phyloP scores from a whole-genome alignment of 129 eudicot genomes.

The Erigeron canadensis region DNA sequence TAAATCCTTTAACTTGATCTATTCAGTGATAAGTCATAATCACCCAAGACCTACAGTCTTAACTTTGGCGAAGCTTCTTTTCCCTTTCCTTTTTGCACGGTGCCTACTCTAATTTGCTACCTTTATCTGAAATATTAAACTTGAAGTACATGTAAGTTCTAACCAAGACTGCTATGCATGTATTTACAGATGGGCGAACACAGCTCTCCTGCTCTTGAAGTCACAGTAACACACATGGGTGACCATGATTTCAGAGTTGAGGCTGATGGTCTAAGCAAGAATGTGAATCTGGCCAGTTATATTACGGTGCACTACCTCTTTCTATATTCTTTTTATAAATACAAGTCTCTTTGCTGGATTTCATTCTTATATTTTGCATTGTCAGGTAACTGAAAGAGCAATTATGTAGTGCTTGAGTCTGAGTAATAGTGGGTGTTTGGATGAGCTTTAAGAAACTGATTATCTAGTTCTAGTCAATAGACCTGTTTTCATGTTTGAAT shows the following conservation, averaged over 20 bases:
- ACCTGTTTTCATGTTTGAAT: not conserved
- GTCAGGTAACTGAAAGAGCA: not conserved
- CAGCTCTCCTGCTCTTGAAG: slow-evolving; percentile 46
- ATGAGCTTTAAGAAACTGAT: not conserved
- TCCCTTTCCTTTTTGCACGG: too few species aligned
- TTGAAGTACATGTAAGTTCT: not conserved
- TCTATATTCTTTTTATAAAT: slow-evolving; percentile 15
- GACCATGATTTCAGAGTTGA: slow-evolving; percentile 74
- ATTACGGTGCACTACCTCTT: slow-evolving; percentile 50
- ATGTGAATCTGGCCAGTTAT: slow-evolving; percentile 65
- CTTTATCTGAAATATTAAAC: not conserved
- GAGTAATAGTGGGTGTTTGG: not conserved
- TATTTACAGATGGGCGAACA: slow-evolving; percentile 54
- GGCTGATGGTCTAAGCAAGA: slow-evolving; percentile 67
- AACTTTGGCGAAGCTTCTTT: too few species aligned
- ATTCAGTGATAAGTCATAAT: not conserved
- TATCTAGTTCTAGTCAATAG: not conserved
- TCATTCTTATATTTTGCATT: slow-evolving; percentile 10
- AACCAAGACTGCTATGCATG: slow-evolving; percentile 10
- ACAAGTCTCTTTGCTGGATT: not conserved
- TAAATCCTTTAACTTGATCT: not conserved
- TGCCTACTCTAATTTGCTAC: not conserved
- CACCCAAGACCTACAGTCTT: not conserved
- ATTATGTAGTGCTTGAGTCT: too few species aligned
- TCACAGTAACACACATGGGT: slow-evolving; percentile 56